Percentiles rank a stretch among this genome's conserved stretches.
Evolutionary conservation across 163 green algal species (phyloP).

Genomic region (Smithsoniella earleae): DNA sequence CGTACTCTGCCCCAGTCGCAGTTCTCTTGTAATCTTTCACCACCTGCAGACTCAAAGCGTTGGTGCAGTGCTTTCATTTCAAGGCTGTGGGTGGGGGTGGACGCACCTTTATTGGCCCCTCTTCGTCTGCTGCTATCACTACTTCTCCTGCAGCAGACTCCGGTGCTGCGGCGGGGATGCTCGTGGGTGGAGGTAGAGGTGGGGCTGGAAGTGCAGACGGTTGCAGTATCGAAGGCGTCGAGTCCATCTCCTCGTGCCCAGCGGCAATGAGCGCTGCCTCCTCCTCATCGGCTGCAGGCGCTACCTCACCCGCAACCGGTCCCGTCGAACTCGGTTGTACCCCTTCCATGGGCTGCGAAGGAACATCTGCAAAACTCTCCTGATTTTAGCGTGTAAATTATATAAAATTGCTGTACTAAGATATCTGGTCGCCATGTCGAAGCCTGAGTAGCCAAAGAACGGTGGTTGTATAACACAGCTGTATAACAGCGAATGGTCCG

Average conservation of each 20-base stretch:
- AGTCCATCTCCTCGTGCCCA: neutral
- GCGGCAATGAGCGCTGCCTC: constrained; percentile 26
- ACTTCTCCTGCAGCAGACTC: constrained; percentile 25
- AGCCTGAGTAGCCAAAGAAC: no score
- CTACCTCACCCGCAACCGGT: neutral
- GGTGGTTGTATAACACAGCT: no score
- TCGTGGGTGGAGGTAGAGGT: neutral
- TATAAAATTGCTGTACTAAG: no score
- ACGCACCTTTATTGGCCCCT: constrained; percentile 51
- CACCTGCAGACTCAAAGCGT: constrained; percentile 26
- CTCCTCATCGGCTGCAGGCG: constrained; percentile 29
- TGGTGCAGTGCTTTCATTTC: neutral
- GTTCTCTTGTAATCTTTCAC: constrained; percentile 47
- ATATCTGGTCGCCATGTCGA: no score
- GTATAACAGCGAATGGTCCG: no score
- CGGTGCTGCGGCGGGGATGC: neutral
- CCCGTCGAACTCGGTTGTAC: no score
- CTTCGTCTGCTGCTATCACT: constrained; percentile 42
- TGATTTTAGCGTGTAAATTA: no score
- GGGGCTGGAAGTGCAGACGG: neutral
- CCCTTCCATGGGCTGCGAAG: no score
- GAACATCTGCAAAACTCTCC: no score
- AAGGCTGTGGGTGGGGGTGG: neutral
- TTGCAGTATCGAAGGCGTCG: neutral
- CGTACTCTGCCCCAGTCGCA: constrained; percentile 39